Conservation (phyloP, 176 grass and related monocot genomes). For the Hyparrhenia diplandra region DNA sequence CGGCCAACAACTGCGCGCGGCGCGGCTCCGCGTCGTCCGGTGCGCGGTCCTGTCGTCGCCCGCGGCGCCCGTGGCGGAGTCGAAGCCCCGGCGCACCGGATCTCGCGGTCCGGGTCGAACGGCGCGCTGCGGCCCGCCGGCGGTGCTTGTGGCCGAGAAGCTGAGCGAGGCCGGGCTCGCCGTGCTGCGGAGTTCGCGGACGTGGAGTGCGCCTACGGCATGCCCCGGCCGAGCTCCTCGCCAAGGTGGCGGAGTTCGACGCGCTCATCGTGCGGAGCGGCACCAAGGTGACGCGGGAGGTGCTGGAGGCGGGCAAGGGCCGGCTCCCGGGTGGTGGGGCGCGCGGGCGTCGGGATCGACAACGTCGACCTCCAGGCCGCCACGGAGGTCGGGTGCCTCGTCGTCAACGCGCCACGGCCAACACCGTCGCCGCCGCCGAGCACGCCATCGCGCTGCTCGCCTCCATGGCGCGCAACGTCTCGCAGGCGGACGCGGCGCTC, state of each 20-base stretch:
- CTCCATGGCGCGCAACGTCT: conserved; percentile 73
- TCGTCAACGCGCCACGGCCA: conserved; percentile 72
- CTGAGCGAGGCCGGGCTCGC: conserved; percentile 58
- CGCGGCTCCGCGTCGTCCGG: conserved; percentile 20
- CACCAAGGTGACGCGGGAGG: conserved; percentile 74
- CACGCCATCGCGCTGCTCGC: conserved; percentile 69
- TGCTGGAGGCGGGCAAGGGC: conserved; percentile 49
- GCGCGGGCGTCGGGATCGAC: conserved; percentile 81
- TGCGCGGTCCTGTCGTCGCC: conserved; percentile 32
- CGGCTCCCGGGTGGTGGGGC: conserved; percentile 57
- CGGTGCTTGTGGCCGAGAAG: conserved; percentile 72
- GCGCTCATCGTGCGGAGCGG: conserved; percentile 77
- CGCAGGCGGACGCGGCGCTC: conserved; percentile 57
- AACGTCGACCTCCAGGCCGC: conserved; percentile 80
- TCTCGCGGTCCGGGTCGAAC: neutral
- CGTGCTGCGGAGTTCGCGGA: conserved; percentile 46
- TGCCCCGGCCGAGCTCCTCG: conserved; percentile 52
- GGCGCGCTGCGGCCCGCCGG: conserved; percentile 19
- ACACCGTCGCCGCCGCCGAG: conserved; percentile 78
- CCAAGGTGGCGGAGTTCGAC: conserved; percentile 51
- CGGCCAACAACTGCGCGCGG: neutral
- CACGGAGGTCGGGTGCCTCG: conserved; percentile 64
- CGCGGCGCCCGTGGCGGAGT: neutral
- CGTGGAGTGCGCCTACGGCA: conserved; percentile 63
- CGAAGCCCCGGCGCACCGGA: neutral